Conservation (phyloP, 441 rosid genomes). For the Francoa sonchifolia region DNA sequence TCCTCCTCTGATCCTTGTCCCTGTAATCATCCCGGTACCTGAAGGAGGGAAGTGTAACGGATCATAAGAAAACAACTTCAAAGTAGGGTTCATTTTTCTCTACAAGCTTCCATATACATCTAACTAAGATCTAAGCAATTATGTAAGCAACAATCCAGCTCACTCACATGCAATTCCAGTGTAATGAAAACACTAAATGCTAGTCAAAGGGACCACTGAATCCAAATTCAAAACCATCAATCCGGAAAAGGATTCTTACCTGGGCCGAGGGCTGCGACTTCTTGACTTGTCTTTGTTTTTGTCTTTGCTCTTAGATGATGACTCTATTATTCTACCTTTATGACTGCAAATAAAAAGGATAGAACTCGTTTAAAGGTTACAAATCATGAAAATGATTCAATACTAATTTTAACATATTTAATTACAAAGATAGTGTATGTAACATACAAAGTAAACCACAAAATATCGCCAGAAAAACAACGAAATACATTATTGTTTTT, state of each 20-base stretch:
- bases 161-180: background rate
- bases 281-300: constrained; percentile 36
- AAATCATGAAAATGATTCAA: too few species aligned
- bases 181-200: background rate
- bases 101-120: too few species aligned
- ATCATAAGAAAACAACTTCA: too few species aligned
- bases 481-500: too few species aligned
- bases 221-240: too few species aligned
- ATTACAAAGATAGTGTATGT: too few species aligned
- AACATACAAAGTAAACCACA: too few species aligned
- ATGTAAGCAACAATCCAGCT: background rate
- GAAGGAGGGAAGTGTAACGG: too few species aligned
- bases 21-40: constrained; percentile 49
- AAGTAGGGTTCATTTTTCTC: too few species aligned
- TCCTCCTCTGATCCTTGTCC: constrained; percentile 40
- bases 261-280: constrained; percentile 59
- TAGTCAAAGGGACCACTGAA: too few species aligned
- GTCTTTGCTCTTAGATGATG: constrained; percentile 28
- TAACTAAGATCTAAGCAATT: background rate
- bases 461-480: too few species aligned
- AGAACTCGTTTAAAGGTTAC: constrained; percentile 9
- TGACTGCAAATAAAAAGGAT: constrained; percentile 22
- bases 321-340: constrained; percentile 29
- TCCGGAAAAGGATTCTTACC: constrained; percentile 19
- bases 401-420: too few species aligned